Conservation (phyloP, 2,329 filamentous ascomycete species). For the Calonectria leucothoes region DNA sequence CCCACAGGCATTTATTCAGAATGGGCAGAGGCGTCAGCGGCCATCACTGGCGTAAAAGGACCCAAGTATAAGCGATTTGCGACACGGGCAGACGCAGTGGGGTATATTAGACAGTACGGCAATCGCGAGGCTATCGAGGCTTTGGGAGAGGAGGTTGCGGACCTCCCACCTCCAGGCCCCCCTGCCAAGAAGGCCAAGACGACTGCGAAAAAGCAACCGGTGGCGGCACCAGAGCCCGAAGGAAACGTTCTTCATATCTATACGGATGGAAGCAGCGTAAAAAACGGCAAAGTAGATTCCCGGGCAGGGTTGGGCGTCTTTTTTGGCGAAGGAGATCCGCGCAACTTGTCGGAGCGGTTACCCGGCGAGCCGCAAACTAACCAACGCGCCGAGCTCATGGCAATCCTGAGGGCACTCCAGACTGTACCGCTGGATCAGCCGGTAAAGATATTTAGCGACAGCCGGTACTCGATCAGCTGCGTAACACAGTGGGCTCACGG, state of each 20-base stretch:
- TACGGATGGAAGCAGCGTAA: conserved; percentile 72
- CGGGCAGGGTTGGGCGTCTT: conserved; percentile 72
- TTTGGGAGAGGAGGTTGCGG: conserved; percentile 47
- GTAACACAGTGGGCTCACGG: conserved; percentile 83
- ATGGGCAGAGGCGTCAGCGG: conserved; percentile 77
- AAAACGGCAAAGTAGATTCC: conserved; percentile 68
- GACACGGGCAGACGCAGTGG: conserved; percentile 78
- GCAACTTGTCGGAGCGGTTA: conserved; percentile 81
- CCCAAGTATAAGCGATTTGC: conserved; percentile 77
- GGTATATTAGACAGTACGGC: conserved; percentile 72
- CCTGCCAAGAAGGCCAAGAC: conserved; percentile 39
- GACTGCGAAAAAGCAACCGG: conserved; percentile 41
- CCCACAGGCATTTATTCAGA: conserved; percentile 70
- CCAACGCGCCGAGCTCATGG: conserved; percentile 94
- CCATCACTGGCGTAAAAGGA: conserved; percentile 79
- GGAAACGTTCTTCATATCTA: conserved; percentile 57
- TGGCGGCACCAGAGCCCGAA: conserved; percentile 12
- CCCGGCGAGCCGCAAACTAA: conserved; percentile 85
- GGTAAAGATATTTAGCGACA: conserved; percentile 88
- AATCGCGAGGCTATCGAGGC: conserved; percentile 56
- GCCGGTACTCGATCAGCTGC: conserved; percentile 90
- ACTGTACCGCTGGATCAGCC: conserved; percentile 74
- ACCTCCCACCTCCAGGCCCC: conserved; percentile 33
- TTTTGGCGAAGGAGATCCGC: conserved; percentile 67
- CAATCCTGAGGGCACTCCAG: conserved; percentile 85